phyloP scores from a whole-genome alignment of 257 asterid species.

The Pogostemon cablin region DNA sequence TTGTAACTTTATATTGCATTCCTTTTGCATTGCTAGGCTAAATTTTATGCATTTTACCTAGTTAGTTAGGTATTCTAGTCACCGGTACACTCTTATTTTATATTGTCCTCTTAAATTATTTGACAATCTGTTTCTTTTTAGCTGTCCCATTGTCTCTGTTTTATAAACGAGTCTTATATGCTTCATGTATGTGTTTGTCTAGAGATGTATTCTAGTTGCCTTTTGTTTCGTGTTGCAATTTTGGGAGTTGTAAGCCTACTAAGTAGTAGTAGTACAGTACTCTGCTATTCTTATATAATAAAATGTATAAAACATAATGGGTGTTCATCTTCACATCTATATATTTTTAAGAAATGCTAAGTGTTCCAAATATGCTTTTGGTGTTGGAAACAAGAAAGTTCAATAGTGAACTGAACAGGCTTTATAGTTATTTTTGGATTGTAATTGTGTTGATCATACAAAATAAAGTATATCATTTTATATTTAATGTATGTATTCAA shows the following conservation, averaged over 20 bases:
- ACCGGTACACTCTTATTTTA: background rate
- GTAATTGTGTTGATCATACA: no score
- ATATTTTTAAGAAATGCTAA: background rate
- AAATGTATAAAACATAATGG: background rate
- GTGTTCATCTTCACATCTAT: background rate
- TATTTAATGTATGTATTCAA: no score
- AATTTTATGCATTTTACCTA: background rate
- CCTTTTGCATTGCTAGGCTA: background rate
- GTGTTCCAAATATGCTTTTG: background rate
- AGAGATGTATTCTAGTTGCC: no score
- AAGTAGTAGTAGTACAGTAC: background rate
- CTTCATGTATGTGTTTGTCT: no score
- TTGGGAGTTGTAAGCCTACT: background rate
- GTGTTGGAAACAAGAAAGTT: background rate
- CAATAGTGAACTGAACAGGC: background rate
- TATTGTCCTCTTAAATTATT: background rate
- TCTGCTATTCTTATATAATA: background rate
- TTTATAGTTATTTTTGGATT: background rate
- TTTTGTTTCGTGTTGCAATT: no score
- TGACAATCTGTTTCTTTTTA: background rate
- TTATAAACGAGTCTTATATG: no score
- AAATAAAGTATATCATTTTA: no score
- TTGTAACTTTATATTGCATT: background rate
- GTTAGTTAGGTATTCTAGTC: background rate
- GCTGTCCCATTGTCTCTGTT: background rate